phyloP scores from a whole-genome alignment of 176 grass and related monocot species.

The Bromus sterilis region DNA sequence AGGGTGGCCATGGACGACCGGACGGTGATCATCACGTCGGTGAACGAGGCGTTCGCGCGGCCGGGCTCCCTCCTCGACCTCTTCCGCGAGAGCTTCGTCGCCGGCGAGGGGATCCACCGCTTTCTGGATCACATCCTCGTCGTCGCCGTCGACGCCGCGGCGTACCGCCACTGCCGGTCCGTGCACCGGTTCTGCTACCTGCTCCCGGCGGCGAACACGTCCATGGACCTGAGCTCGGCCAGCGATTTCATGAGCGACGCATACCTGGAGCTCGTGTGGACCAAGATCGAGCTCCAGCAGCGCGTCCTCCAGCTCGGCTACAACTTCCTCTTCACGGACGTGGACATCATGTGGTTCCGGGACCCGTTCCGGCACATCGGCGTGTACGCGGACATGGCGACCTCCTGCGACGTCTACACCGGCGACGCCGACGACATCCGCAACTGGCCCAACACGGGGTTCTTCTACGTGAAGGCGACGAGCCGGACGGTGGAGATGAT shows the following conservation, averaged over 20 bases:
- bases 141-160: conserved; percentile 31
- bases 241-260: conserved; percentile 34
- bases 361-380: conserved; percentile 45
- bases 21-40: conserved; percentile 49
- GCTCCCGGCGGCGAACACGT: background rate
- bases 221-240: conserved; percentile 13
- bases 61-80: conserved; percentile 40
- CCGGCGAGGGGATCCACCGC: conserved; percentile 28
- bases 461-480: conserved; percentile 41
- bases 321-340: conserved; percentile 62
- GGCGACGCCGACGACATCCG: conserved; percentile 16
- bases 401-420: conserved; percentile 35
- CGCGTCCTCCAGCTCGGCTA: conserved; percentile 60
- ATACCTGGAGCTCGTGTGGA: conserved; percentile 57
- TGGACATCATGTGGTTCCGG: conserved; percentile 48
- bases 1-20: conserved; percentile 26
- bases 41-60: conserved; percentile 42
- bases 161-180: conserved; percentile 29
- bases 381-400: conserved; percentile 33
- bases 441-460: conserved; percentile 41
- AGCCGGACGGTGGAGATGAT: conserved; percentile 28
- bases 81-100: conserved; percentile 53
- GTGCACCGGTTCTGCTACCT: conserved; percentile 57
- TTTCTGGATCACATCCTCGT: conserved; percentile 40
- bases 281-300: conserved; percentile 40